Evolutionary conservation across 2,329 filamentous ascomycete genomes (phyloP).

Genomic region (Whalleya microplaca): DNA sequence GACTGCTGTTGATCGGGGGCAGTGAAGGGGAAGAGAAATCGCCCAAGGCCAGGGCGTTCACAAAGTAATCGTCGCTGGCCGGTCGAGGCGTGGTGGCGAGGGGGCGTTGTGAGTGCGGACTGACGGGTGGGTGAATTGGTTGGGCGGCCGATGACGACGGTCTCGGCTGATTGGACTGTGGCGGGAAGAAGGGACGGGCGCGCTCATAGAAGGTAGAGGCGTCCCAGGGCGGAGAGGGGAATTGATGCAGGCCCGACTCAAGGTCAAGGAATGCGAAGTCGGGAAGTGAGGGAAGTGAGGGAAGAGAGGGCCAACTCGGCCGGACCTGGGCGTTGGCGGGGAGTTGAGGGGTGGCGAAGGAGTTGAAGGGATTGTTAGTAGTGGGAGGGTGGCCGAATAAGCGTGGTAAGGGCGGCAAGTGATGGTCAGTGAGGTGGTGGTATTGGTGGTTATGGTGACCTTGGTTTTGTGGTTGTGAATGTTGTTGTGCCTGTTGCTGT

Average conservation of each 20-base stretch:
- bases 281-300: too few species aligned
- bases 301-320: not conserved
- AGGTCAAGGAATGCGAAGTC: constrained; percentile 2
- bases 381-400: not conserved
- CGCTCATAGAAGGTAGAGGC: not conserved
- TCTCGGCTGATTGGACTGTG: constrained; percentile 13
- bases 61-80: constrained; percentile 28
- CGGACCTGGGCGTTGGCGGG: not conserved
- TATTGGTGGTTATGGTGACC: too few species aligned
- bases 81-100: not conserved
- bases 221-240: not conserved
- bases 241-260: constrained; percentile 1
- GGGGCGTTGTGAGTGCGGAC: not conserved
- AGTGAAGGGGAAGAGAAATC: constrained; percentile 38
- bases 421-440: not conserved
- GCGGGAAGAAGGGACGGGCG: constrained; percentile 6
- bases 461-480: too few species aligned
- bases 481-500: not conserved
- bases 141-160: constrained; percentile 1
- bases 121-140: constrained; percentile 8
- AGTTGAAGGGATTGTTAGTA: not conserved
- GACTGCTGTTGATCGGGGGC: constrained; percentile 31
- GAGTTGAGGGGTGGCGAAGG: not conserved
- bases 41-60: constrained; percentile 25
- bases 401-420: not conserved